phyloP scores from a whole-genome alignment of 768 basidiomycete species.

The Serendipita sp. region DNA sequence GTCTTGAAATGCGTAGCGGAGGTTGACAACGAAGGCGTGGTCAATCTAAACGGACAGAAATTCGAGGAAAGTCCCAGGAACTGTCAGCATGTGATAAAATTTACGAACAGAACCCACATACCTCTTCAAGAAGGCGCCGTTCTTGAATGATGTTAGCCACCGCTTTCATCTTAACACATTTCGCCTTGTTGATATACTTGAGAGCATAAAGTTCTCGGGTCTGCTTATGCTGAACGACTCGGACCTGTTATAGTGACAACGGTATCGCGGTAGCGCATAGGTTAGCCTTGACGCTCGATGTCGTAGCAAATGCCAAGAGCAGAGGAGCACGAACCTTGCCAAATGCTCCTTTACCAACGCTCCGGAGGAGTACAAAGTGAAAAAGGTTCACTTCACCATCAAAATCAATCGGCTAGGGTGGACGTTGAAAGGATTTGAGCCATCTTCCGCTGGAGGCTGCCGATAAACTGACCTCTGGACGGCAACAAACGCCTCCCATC shows the following conservation, averaged over 20 bases:
- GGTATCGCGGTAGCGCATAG: background rate
- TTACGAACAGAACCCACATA: slow-evolving; percentile 19
- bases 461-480: slow-evolving; percentile 6
- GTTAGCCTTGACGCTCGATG: background rate
- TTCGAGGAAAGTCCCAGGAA: slow-evolving; percentile 15
- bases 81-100: slow-evolving; percentile 6
- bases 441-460: background rate
- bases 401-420: background rate
- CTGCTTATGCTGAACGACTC: slow-evolving; percentile 92
- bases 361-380: slow-evolving; percentile 91
- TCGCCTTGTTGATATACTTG: slow-evolving; percentile 95
- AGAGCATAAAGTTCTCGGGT: slow-evolving; percentile 85
- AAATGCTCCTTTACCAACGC: slow-evolving; percentile 94
- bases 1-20: slow-evolving; percentile 94
- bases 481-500: slow-evolving; percentile 6
- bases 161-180: slow-evolving; percentile 80
- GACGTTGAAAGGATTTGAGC: background rate
- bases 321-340: slow-evolving; percentile 56
- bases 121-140: slow-evolving; percentile 83
- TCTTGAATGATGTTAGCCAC: slow-evolving; percentile 91
- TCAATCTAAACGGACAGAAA: slow-evolving; percentile 49
- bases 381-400: slow-evolving; percentile 53
- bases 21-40: slow-evolving; percentile 86
- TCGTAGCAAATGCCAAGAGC: no score
- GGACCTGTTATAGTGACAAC: slow-evolving; percentile 40